Evolutionary conservation across 345 rosid species (phyloP).

Genomic region (Ceriops decandra): DNA sequence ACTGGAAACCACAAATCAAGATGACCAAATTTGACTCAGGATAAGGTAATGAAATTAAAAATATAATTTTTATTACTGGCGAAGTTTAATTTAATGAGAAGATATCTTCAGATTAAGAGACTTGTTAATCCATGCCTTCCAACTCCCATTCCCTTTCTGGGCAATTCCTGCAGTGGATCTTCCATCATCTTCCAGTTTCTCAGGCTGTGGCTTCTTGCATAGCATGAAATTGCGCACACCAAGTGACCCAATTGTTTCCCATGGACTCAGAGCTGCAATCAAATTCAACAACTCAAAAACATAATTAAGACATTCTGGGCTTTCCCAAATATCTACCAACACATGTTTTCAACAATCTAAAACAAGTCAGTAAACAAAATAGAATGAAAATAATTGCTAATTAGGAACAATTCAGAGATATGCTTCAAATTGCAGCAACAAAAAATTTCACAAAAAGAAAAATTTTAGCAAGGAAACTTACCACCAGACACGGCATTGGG

Average conservation of each 20-base stretch:
- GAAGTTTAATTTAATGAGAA: conserved; percentile 37
- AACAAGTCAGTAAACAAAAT: too few species aligned
- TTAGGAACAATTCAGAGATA: too few species aligned
- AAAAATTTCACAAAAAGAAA: too few species aligned
- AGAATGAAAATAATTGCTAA: too few species aligned
- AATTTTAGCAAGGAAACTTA: conserved; percentile 10
- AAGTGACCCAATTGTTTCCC: conserved; percentile 74
- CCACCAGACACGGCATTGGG: conserved; percentile 56
- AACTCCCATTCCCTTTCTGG: conserved; percentile 63
- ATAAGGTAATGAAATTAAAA: not conserved
- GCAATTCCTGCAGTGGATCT: conserved; percentile 27
- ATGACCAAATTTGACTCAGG: not conserved
- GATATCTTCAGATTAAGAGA: conserved; percentile 71
- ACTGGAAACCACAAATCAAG: too few species aligned
- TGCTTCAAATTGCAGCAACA: too few species aligned
- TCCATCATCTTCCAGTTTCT: conserved; percentile 33
- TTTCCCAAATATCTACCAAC: too few species aligned
- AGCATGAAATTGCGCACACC: conserved; percentile 82
- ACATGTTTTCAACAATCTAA: too few species aligned
- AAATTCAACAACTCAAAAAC: not conserved
- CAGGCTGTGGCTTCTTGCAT: conserved; percentile 70
- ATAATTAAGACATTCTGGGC: too few species aligned
- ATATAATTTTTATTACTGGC: not conserved
- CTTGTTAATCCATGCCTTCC: conserved; percentile 90
- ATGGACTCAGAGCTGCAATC: conserved; percentile 63